Evolutionary conservation across 2,329 filamentous ascomycete genomes (phyloP), one percentile per base, ranked within the genome.

Genomic region (Alternaria consortialis): DNA sequence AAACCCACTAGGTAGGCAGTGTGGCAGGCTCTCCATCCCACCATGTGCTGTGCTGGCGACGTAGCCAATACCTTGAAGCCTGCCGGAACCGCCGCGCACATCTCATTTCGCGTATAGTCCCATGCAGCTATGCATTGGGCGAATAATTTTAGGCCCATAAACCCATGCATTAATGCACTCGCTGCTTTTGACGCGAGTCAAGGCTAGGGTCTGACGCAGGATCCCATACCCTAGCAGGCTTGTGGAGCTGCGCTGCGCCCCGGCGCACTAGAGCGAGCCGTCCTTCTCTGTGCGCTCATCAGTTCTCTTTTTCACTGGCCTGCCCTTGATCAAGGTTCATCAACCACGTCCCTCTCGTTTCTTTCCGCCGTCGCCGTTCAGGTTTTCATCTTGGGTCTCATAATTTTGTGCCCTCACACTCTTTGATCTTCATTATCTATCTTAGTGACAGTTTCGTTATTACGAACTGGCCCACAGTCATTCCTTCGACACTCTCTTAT

Each of bases 271-370:
- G 75, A 76, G 73, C 72, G 75, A 73, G 67, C 74, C 71, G 69
- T 70, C 71, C 68, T 63, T 64, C 66, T 71, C 74, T 78, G 71
- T 76, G 75, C 77, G 75, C 76, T 74, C 76, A 77, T 80, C 77
- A 77, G 79, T 79, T 75, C 59, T 77, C 78, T 79, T 67, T 76
- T 80, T 77, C 73, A 74, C 69, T 74, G 76, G 62, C 72, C 76
- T 73, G 55, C 73, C 75, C 71, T 78, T 69, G 70, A 72, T 70
- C 70, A 67, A 72, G 76, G 76, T 80, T 80, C 78, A 79, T 79
- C 77, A 79, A 79, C 77, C 75, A 77, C 74, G 70, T 77, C 75
- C 72, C 74, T 77, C 74, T 63, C 53, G 61, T 74, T 77, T 70
- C 74, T 72, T 76, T 77, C 73, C 71, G 59, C 62, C 67, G 70